Evolutionary conservation across 257 asterid genomes (phyloP), one percentile per base, ranked within the genome.

Genomic region (Thymus mandschuricus): DNA sequence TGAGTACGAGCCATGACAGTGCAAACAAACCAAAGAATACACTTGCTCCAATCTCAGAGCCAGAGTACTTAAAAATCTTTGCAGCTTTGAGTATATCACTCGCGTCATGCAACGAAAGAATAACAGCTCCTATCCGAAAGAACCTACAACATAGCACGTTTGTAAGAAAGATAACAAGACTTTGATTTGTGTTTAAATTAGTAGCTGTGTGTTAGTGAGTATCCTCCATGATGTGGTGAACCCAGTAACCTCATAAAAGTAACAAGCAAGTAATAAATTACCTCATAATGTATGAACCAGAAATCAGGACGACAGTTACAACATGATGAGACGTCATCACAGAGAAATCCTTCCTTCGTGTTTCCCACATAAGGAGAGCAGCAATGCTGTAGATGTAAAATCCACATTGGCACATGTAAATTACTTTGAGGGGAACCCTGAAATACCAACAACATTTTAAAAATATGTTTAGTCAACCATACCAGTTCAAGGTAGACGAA

Each of bases 21-120:
- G 93, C 96, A 80, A 89, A 92, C 49, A 84, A 77, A 51, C 90
- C 96, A 85, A 92, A 92, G 82, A 81, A 81, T 10, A 87, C 38
- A 34, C 97, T 89, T 54, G 97, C 96, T 51, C 92, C 92, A 71
- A 89, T 64, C 75, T 92, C 96, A 51, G 74, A 83, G 74, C 75
- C 90, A 3, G 93, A 86, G 76, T 89, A 92, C 73, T 91, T 91
- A 49, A 89, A 87, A 41, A 91, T 79, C 82, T 91, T 91, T 67
- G 96, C 97, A 74, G 86, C 90, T 84, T 92, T 96, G 78, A 91
- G 86, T 60, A 91, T 83, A 70, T 91, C 97, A 72, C 97, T 88
- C 66, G 88, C 97, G 73, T 90, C 96, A 78, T 90, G 97, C 74
- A 91, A 82, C 43, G 93, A 92, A 66, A 91, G 86, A 69, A 87